A percentile compares a stretch with the other conserved stretches of the same genome.
phyloP scores from a whole-genome alignment of 2,329 filamentous ascomycete genomes.

The Fusarium kyushuense region DNA sequence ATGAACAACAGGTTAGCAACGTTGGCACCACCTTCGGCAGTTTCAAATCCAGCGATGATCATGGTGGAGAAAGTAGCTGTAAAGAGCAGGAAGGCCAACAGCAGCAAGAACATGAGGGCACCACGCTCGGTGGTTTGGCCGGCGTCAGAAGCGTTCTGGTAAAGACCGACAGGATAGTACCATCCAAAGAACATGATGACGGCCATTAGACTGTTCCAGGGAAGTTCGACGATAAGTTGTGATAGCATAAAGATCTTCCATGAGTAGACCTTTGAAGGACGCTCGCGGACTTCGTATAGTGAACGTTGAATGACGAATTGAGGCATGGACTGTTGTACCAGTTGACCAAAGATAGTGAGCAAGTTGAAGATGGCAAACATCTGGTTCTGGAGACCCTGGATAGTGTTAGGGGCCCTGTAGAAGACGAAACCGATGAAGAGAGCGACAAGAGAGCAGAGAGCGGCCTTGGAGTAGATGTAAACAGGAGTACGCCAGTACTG shows the following conservation, averaged over 20 bases:
- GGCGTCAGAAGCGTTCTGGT: conserved; percentile 74
- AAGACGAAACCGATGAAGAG: conserved; percentile 89
- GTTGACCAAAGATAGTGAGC: conserved; percentile 82
- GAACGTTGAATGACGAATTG: conserved; percentile 85
- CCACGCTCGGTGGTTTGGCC: conserved; percentile 75
- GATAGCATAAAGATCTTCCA: conserved; percentile 89
- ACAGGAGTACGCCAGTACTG: conserved; percentile 92
- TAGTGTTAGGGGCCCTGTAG: conserved; percentile 76
- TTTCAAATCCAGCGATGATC: conserved; percentile 75
- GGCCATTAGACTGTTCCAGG: conserved; percentile 83
- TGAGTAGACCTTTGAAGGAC: conserved; percentile 84
- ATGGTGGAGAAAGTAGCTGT: conserved; percentile 84
- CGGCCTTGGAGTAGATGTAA: conserved; percentile 87
- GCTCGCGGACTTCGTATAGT: conserved; percentile 86
- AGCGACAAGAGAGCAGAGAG: conserved; percentile 72
- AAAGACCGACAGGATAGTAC: conserved; percentile 88
- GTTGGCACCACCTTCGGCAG: conserved; percentile 74
- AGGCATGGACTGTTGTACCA: conserved; percentile 85
- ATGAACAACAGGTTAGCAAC: conserved; percentile 75
- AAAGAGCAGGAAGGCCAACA: conserved; percentile 82
- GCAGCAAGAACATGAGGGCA: conserved; percentile 81
- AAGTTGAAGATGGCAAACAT: conserved; percentile 90
- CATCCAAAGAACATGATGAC: conserved; percentile 83
- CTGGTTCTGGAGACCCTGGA: conserved; percentile 86
- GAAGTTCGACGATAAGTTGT: conserved; percentile 86